Conservation (phyloP, 495 filamentous ascomycete genomes). For the Extremus antarcticus region DNA sequence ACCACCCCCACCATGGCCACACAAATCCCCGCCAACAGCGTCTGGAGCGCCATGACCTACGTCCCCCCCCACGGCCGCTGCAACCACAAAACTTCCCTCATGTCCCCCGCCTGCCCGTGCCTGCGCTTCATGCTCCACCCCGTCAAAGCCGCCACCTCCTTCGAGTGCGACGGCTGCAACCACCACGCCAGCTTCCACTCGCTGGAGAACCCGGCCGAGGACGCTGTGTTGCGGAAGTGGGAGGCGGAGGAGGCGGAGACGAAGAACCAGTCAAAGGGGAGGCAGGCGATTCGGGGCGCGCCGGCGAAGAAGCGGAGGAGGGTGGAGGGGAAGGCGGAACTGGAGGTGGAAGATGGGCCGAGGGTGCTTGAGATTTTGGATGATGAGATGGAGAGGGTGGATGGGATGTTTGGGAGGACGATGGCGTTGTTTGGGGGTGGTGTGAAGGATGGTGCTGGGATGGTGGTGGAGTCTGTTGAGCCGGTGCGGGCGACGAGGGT, state of each 20-base stretch:
- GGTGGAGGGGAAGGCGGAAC: conserved; percentile 4
- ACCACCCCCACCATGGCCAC: background rate
- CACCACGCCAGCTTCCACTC: conserved; percentile 46
- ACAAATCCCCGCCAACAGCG: background rate
- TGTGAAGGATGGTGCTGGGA: background rate
- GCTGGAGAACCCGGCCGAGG: conserved; percentile 40
- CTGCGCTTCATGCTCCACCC: conserved; percentile 50
- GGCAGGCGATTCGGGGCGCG: background rate
- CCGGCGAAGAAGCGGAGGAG: conserved; percentile 14
- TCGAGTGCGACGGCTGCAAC: conserved; percentile 44
- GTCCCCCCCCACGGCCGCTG: conserved; percentile 35
- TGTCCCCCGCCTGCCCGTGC: conserved; percentile 39
- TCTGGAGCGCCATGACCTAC: conserved; percentile 27
- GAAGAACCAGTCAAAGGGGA: background rate
- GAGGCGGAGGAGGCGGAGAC: conserved; percentile 23
- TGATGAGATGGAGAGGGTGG: background rate
- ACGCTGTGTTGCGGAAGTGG: conserved; percentile 35
- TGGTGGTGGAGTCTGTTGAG: too few relatives aligned
- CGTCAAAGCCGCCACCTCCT: conserved; percentile 38
- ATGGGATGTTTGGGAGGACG: background rate
- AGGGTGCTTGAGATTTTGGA: background rate
- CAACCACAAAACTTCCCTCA: conserved; percentile 33
- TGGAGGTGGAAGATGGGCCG: background rate
- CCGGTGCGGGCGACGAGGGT: too few relatives aligned
- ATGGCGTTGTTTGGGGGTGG: background rate